Evolutionary conservation across 2,329 filamentous ascomycete species (phyloP).

Genomic region (Cytospora paraplurivora): DNA sequence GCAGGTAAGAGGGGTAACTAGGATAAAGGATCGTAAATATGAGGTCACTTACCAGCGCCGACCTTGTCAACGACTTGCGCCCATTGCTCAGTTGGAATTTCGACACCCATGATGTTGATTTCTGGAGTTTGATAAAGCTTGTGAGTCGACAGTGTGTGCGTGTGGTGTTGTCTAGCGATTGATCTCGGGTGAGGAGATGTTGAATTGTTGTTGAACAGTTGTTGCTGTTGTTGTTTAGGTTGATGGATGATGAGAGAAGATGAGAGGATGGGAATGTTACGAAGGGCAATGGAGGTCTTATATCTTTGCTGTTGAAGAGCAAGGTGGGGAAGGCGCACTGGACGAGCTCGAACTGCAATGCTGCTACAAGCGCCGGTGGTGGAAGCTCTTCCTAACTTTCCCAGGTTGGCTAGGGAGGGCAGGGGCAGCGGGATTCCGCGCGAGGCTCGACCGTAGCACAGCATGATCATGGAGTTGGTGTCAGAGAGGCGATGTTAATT

Average conservation of each 20-base stretch:
- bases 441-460: background rate
- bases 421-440: background rate
- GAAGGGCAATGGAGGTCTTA: conserved; percentile 16
- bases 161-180: background rate
- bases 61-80: conserved; percentile 86
- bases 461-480: background rate
- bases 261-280: background rate
- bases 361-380: background rate
- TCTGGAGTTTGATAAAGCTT: conserved; percentile 15
- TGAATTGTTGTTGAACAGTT: background rate
- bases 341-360: background rate
- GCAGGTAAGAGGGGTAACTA: conserved; percentile 41
- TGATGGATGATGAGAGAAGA: conserved; percentile 7
- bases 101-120: conserved; percentile 43
- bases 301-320: conserved; percentile 20
- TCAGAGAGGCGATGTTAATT: background rate
- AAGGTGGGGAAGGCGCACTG: conserved; percentile 21
- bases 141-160: conserved; percentile 10
- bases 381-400: background rate
- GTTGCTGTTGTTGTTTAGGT: background rate
- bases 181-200: conserved; percentile 1
- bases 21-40: background rate
- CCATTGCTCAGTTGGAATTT: conserved; percentile 83
- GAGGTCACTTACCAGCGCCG: conserved; percentile 61
- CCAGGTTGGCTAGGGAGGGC: background rate